Evolutionary conservation across 1,139 yeast genomes (phyloP), one percentile per base, ranked within the genome.

Genomic region (Sugiyamaella sp.): DNA sequence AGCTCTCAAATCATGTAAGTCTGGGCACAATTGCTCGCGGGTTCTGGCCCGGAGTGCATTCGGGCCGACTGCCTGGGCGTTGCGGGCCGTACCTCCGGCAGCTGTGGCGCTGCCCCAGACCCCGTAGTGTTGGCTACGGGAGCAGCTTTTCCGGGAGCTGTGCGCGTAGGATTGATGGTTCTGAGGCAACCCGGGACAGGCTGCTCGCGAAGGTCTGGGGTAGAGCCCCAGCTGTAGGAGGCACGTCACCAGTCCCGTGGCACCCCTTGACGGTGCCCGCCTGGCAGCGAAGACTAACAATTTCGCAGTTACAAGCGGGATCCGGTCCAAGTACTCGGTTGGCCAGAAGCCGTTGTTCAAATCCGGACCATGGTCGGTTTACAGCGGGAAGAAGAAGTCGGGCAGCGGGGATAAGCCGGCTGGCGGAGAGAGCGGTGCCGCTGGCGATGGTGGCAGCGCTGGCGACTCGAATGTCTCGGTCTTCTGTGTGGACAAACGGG

Each of bases 351-450:
- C 96, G 0, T 74, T 88, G 5, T 89, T 91, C 67, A 76, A 77
- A 1, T 79, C 86, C 4, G 96, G 89, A 29, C 89, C 95, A 16
- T 93, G 98, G 98, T 71, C 82, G 9, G 81, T 93, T 0, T 89
- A 82, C 62, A 89, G 93, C 1, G 98, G 95, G 25, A 87, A 86
- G 63, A 84, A 81, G 51, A 83, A 83, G 60, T 73, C 48, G 4
- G 29, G 44, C 4, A 24, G 29, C 8, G 25, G 80, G 24, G 59
- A 69, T 2, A 63, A 63, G 35, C 14, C 42, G 17, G 35, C 17
- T 4, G 37, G 49, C 16, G 35, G 41, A 1, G 40, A 16, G 67
- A 63, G 49, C 65, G 53, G 38, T 66, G 64, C 49, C 42, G 62
- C 50, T 38, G 43, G 49, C 14, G 46, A 32, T 48, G 41, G 45